Conservation (phyloP, 176 grass and related monocot species). For the Calamus simplicifolius region DNA sequence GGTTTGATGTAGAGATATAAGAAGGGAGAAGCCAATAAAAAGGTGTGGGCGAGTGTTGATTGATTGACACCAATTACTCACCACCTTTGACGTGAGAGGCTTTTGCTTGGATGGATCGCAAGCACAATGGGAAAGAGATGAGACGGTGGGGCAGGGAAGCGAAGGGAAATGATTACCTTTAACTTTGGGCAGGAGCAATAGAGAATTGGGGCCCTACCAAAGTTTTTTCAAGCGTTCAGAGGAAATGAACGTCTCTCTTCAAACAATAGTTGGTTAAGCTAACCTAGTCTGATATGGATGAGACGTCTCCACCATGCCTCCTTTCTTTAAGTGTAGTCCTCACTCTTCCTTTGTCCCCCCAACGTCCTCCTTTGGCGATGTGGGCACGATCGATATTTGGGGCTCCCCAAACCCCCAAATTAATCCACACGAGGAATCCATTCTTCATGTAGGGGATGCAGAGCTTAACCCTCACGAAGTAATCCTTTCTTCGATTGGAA, state of each 20-base stretch:
- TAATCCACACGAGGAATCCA: too few relatives aligned
- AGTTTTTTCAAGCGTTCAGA: not conserved
- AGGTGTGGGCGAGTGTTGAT: not conserved
- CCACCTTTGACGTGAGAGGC: not conserved
- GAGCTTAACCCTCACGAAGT: too few relatives aligned
- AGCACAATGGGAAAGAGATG: not conserved
- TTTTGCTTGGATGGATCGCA: constrained; percentile 5
- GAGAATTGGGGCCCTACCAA: constrained; percentile 1
- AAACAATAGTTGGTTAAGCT: not conserved
- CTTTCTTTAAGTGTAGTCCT: not conserved
- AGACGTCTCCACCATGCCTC: not conserved
- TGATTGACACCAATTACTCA: constrained; percentile 5
- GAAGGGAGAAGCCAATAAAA: not conserved
- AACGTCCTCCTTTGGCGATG: too few relatives aligned
- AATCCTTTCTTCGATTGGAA: too few relatives aligned
- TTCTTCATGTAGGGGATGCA: too few relatives aligned
- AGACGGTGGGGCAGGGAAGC: not conserved
- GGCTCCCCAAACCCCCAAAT: too few relatives aligned
- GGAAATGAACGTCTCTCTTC: not conserved
- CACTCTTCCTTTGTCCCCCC: too few relatives aligned
- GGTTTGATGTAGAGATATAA: too few relatives aligned
- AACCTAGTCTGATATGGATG: constrained; percentile 3
- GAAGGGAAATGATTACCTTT: not conserved
- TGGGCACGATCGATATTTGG: too few relatives aligned
- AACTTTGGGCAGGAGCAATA: not conserved